A percentile compares a stretch with the other conserved stretches of the same genome.
phyloP scores from a whole-genome alignment of 2,329 filamentous ascomycete species.

The Cordyceps cateniannulata region DNA sequence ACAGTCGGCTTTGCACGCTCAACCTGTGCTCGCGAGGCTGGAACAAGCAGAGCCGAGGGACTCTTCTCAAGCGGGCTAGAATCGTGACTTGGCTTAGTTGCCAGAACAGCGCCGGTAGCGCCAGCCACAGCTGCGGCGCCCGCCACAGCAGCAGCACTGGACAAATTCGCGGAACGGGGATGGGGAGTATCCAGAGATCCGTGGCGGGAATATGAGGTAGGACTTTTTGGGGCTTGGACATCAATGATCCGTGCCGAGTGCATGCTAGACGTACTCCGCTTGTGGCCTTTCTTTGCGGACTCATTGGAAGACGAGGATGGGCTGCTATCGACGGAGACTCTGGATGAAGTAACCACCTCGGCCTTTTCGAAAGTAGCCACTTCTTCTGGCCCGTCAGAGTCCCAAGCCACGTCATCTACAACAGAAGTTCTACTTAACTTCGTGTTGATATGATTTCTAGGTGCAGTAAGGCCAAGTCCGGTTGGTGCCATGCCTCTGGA shows the following conservation, averaged over 20 bases:
- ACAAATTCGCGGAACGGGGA: slow-evolving; percentile 33
- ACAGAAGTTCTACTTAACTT: background rate
- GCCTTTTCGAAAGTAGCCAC: slow-evolving; percentile 45
- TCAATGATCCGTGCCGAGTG: slow-evolving; percentile 54
- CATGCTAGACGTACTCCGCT: slow-evolving; percentile 39
- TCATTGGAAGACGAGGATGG: slow-evolving; percentile 45
- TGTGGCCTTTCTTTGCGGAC: slow-evolving; percentile 31
- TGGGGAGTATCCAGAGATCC: slow-evolving; percentile 41
- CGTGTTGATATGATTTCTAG: background rate
- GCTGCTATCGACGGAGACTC: slow-evolving; percentile 48
- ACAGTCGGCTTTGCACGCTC: background rate
- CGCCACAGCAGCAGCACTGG: slow-evolving; percentile 34
- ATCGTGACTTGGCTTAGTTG: slow-evolving; percentile 25
- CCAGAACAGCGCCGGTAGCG: slow-evolving; percentile 4
- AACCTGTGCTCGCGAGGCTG: slow-evolving; percentile 16
- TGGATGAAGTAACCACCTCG: slow-evolving; percentile 49
- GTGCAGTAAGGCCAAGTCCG: slow-evolving; percentile 6
- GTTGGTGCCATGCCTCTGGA: background rate
- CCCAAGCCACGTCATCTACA: slow-evolving; percentile 4
- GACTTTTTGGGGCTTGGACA: slow-evolving; percentile 46
- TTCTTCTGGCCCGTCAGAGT: slow-evolving; percentile 37
- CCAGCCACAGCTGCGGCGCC: slow-evolving; percentile 2
- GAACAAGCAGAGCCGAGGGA: background rate
- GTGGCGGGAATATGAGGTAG: slow-evolving; percentile 37
- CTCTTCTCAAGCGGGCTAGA: slow-evolving; percentile 33